phyloP scores from a whole-genome alignment of 2,329 filamentous ascomycete genomes.

The Xylaria digitata region DNA sequence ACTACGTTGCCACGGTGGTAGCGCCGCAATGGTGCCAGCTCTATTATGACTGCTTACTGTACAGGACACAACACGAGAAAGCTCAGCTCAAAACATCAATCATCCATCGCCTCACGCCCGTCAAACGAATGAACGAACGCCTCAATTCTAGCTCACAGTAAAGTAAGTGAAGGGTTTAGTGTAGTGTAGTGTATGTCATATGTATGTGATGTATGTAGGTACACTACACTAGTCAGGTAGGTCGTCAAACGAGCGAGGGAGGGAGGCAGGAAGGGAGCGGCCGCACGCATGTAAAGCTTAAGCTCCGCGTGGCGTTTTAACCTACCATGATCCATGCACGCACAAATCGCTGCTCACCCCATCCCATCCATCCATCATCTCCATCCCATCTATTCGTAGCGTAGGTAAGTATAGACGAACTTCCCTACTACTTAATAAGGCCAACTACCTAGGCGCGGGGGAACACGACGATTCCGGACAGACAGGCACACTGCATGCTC shows the following conservation, averaged over 20 bases:
- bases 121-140: constrained; percentile 20
- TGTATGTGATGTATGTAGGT: too few species aligned
- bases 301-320: constrained; percentile 23
- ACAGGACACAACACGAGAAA: constrained; percentile 12
- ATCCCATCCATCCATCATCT: background rate
- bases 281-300: constrained; percentile 21
- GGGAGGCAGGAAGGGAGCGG: too few species aligned
- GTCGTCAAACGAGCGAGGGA: too few species aligned
- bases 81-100: constrained; percentile 13
- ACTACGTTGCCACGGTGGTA: constrained; percentile 27
- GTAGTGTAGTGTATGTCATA: background rate
- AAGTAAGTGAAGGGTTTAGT: background rate
- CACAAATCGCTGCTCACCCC: background rate
- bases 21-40: constrained; percentile 17
- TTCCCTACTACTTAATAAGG: background rate
- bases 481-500: constrained; percentile 2
- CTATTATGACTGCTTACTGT: constrained; percentile 35
- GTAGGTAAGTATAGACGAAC: too few species aligned
- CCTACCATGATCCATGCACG: constrained; percentile 21
- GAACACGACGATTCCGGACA: constrained; percentile 6
- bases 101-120: constrained; percentile 1
- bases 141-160: constrained; percentile 26
- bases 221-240: too few species aligned
- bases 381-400: too few species aligned
- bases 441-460: constrained; percentile 19